These are phyloP conservation scores for Citrus sinensis DNA, from an alignment of 345 rosid species.

Conservation along the genomic window DNA sequence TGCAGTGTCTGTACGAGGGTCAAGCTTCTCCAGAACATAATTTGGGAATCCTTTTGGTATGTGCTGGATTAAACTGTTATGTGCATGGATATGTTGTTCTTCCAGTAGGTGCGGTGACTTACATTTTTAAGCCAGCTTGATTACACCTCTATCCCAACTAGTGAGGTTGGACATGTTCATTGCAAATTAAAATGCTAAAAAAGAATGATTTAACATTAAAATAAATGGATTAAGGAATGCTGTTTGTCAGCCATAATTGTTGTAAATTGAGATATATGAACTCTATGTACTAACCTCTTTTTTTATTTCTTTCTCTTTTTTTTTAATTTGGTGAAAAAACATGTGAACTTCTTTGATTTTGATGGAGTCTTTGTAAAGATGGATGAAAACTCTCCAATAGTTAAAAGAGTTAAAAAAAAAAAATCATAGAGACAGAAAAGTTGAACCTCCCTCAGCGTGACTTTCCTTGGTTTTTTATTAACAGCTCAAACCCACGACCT, in stretches of 20 bases:
- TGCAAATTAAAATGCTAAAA: neutral
- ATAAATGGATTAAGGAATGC: neutral
- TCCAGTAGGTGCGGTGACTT: neutral
- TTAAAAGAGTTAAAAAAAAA: no score
- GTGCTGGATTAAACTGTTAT: slow-evolving; percentile 11
- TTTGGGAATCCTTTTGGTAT: slow-evolving; percentile 88
- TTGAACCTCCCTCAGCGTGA: no score
- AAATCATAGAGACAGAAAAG: no score
- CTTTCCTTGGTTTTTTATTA: no score
- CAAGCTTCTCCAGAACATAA: slow-evolving; percentile 61
- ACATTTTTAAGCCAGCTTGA: neutral
- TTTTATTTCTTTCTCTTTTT: no score
- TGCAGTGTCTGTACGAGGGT: slow-evolving; percentile 54
- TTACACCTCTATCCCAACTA: neutral
- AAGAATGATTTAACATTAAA: neutral
- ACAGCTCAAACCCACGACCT: no score
- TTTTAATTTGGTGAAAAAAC: slow-evolving; percentile 8
- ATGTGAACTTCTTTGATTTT: slow-evolving; percentile 86
- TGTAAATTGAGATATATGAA: neutral
- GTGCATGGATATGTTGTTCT: neutral
- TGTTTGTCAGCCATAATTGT: neutral
- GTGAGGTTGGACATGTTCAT: neutral
- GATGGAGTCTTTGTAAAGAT: slow-evolving; percentile 36
- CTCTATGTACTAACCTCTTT: neutral
- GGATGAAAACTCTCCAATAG: no score